A percentile compares a stretch with the other conserved stretches of the same genome.
phyloP scores from a whole-genome alignment of 495 filamentous ascomycete species.

The Podospora pseudocomata region DNA sequence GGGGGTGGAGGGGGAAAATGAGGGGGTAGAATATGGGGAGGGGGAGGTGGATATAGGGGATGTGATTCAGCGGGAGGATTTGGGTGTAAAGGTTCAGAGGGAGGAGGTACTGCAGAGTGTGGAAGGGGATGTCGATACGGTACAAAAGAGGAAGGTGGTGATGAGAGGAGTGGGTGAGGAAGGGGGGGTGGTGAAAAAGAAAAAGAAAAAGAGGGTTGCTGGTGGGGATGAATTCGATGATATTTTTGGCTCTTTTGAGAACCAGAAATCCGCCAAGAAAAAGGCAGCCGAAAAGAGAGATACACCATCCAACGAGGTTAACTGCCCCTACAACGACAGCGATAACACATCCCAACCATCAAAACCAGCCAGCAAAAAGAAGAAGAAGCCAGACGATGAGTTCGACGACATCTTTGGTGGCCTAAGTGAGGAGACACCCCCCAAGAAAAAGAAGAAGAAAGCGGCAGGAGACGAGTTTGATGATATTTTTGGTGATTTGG shows the following conservation, averaged over 20 bases:
- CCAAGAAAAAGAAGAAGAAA: slow-evolving; percentile 6
- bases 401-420: slow-evolving; percentile 30
- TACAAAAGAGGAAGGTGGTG: slow-evolving; percentile 10
- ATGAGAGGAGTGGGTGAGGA: too few species aligned
- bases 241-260: slow-evolving; percentile 25
- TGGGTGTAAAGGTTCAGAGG: background rate
- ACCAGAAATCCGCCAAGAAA: background rate
- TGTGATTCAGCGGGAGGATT: slow-evolving; percentile 19
- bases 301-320: too few species aligned
- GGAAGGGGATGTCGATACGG: slow-evolving; percentile 2
- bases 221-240: slow-evolving; percentile 34
- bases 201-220: slow-evolving; percentile 2
- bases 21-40: background rate
- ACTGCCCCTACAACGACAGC: too few species aligned
- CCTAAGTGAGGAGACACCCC: background rate
- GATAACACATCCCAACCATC: too few species aligned
- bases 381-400: slow-evolving; percentile 17
- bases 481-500: slow-evolving; percentile 30
- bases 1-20: slow-evolving; percentile 8
- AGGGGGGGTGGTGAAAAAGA: too few species aligned
- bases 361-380: background rate
- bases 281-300: background rate
- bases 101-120: background rate
- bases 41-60: slow-evolving; percentile 21
- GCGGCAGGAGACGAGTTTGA: slow-evolving; percentile 36